Percentiles rank a stretch among this genome's conserved stretches.
phyloP scores from a whole-genome alignment of 305 asterid genomes.

The Rubia occidens region DNA sequence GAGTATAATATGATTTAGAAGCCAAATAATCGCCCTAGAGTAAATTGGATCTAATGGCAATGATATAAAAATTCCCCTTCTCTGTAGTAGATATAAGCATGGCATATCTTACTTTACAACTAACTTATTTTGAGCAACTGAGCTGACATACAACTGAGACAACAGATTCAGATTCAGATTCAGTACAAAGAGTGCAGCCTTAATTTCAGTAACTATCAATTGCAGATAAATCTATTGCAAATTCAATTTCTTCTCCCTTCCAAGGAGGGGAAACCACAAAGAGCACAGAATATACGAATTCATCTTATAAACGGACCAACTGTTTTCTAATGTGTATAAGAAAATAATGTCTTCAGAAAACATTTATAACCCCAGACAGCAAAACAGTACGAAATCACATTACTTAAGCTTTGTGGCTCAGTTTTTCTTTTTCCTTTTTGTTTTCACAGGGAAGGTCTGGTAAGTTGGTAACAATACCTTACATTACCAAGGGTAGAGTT shows the following conservation, averaged over 20 bases:
- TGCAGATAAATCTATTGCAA: background rate
- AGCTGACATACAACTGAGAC: background rate
- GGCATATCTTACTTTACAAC: background rate
- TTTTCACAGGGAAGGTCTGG: no score
- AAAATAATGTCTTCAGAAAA: no score
- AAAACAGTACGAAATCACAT: no score
- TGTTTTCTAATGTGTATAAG: no score
- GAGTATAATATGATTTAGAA: background rate
- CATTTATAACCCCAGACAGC: no score
- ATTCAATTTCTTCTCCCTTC: background rate
- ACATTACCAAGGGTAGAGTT: background rate
- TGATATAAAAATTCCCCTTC: background rate
- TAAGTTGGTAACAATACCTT: no score
- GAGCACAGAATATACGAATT: no score
- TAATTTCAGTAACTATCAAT: no score
- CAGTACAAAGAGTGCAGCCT: background rate
- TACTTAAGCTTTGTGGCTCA: no score
- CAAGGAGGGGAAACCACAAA: background rate
- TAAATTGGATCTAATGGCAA: background rate
- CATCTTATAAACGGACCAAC: no score
- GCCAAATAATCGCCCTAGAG: background rate
- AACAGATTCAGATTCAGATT: background rate
- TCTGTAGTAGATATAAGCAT: background rate
- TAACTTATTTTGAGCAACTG: background rate
- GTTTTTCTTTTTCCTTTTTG: no score